Base-by-base conservation (phyloP, 805 yeast species). In the Wickerhamiella hasegawae region DNA sequence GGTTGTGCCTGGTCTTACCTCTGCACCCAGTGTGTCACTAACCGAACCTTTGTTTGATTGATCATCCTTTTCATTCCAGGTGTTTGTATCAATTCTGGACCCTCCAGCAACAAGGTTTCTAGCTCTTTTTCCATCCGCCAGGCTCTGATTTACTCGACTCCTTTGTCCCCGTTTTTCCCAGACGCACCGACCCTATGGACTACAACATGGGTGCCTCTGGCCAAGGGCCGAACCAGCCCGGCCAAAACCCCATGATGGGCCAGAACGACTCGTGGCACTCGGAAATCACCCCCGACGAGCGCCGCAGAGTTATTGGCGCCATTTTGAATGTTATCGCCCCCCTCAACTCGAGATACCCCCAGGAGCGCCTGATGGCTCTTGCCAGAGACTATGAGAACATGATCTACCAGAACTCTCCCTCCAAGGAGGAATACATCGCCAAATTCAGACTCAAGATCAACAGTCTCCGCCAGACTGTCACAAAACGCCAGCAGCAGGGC, bases 381-480 rank as follows among this genome's bases (percentile, higher is more conserved):
- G 62, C 61, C 1, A 54, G 45, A 33, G 46, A 49, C 32, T 51
- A 48, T 36, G 62, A 58, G 32, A 42, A 40, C 21, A 33, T 37
- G 19, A 51, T 53, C 18, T 56, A 43, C 42, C 41, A 37, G 25
- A 40, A 46, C 19, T 46, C 59, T 25, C 34, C 32, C 15, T 42
- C 56, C 29, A 52, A 47, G 45, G 47, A 46, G 35, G 46, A 53
- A 45, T 44, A 43, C 16, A 11, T 39, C 14, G 40, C 37, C 12
- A 41, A 37, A 31, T 31, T 42, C 20, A 36, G 40, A 30, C 24
- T 17, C 26, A 41, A 45, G 29, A 29, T 45, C 28, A 31, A 26
- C 8, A 33, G 37, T 9, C 39, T 43, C 24, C 40, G 35, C 25
- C 34, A 22, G 23, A 28, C 34, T 11, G 17, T 37, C 27, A 24